Base-by-base conservation (phyloP, 768 basidiomycete genomes). In the Filobasidium floriforme region DNA sequence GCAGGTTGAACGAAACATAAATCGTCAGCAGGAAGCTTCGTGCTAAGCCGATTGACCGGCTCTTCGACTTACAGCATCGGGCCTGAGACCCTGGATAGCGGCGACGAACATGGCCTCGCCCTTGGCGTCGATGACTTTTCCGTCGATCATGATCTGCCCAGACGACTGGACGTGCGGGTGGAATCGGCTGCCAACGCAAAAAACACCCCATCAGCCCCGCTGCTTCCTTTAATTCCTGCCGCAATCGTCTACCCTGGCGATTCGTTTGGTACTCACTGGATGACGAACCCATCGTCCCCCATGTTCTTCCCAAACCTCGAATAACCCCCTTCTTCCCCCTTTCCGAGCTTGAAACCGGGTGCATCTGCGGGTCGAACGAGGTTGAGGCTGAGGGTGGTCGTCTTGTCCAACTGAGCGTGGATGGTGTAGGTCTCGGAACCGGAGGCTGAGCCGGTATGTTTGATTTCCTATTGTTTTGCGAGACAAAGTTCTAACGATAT, bases 11-110 rank as follows among this genome's bases (percentile, higher is more conserved):
- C 18, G 10, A 14, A 59, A 12, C 5, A 43, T 7, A 19, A 18
- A 22, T 14, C 14, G n/a, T 12, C 51, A 59, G 22, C 41, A 22
- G 32, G 3, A 0, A 7, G 55, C 19, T n/a, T 26, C 41, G 15
- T 62, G 28, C n/a, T 15, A 18, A 18, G 19, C 19, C 32, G 2
- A 15, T 40, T 40, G n/a, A 26, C 24, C 24, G 7, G 22, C 19
- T 52, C 0, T 18, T 9, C 7, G 14, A 70, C 75, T 66, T 37
- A 79, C 86, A 64, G 91, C 84, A 79, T 99, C 89, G 59, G 94
- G 92, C 9, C 92, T 85, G 91, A 99, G 94, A 77, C 94, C 96
- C 77, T 98, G 94, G 76, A 98, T 96, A 54, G 94, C 94, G 78
- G 94, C 90, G 22, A 93, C 84, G 77, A 94, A 86, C 88, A 92